Percentiles rank a stretch among this genome's conserved stretches.
These are phyloP conservation scores for Arxiozyma heterogenica DNA, from an alignment of 1,139 yeast genomes.

Conservation along the genomic window DNA sequence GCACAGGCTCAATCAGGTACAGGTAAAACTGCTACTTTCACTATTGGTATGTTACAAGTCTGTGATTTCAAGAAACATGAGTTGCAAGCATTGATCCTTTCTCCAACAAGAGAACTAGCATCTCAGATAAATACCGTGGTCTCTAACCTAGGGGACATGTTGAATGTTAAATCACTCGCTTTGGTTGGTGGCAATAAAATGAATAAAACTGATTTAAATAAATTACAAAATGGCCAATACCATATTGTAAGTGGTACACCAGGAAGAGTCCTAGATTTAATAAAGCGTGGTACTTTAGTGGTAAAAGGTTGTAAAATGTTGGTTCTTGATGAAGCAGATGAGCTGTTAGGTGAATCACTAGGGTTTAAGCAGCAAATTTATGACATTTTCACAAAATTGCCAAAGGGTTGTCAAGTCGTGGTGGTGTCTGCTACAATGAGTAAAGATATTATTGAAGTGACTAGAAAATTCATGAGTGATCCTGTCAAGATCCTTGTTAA, in stretches of 20 bases:
- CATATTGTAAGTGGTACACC: slow-evolving; percentile 97
- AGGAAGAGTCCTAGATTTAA: slow-evolving; percentile 84
- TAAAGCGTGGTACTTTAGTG: slow-evolving; percentile 60
- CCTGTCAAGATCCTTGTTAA: slow-evolving; percentile 87
- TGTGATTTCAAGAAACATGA: slow-evolving; percentile 60
- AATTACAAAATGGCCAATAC: slow-evolving; percentile 57
- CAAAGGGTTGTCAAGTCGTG: slow-evolving; percentile 79
- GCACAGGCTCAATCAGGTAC: slow-evolving; percentile 99
- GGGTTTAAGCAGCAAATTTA: slow-evolving; percentile 92
- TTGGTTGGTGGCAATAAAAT: slow-evolving; percentile 81
- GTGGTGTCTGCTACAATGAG: slow-evolving; percentile 92
- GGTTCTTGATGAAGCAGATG: slow-evolving; percentile 92
- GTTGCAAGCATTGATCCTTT: slow-evolving; percentile 68
- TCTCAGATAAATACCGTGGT: slow-evolving; percentile 82
- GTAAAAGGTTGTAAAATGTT: slow-evolving; percentile 73
- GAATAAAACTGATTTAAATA: slow-evolving; percentile 71
- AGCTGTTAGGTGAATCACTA: slow-evolving; percentile 55
- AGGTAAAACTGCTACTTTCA: slow-evolving; percentile 94
- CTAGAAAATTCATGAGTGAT: slow-evolving; percentile 78
- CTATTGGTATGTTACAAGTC: slow-evolving; percentile 82
- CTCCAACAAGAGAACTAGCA: slow-evolving; percentile 96
- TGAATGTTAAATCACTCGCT: slow-evolving; percentile 78
- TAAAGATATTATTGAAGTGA: slow-evolving; percentile 74
- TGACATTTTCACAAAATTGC: slow-evolving; percentile 74
- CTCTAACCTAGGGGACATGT: slow-evolving; percentile 73